Percentiles rank a stretch among this genome's conserved stretches.
Conservation (phyloP, 108 stramenopile species). For the Pseudonitzschia delicatissima region DNA sequence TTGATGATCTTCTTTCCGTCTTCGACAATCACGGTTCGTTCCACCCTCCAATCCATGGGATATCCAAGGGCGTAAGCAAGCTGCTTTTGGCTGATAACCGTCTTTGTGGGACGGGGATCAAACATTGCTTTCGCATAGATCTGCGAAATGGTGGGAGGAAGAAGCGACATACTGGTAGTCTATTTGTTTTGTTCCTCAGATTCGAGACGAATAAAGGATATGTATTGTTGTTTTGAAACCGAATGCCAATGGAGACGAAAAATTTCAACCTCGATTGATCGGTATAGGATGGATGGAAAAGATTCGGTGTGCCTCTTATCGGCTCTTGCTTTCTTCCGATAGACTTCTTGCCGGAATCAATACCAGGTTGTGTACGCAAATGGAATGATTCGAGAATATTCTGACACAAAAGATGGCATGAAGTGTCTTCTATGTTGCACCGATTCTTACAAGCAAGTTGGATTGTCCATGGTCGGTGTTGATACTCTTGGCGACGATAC, state of each 20-base stretch:
- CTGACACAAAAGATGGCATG: too few species aligned
- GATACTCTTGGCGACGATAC: too few species aligned
- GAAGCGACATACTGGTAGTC: background rate
- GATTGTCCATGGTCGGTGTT: too few species aligned
- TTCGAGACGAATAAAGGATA: background rate
- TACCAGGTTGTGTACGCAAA: too few species aligned
- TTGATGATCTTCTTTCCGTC: conserved; percentile 27
- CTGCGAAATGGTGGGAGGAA: conserved; percentile 27
- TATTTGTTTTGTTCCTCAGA: background rate
- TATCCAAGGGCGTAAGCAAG: conserved; percentile 82
- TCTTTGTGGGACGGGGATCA: conserved; percentile 44
- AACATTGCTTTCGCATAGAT: conserved; percentile 36
- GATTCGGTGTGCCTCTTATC: too few species aligned
- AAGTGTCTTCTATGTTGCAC: too few species aligned
- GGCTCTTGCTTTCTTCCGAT: too few species aligned
- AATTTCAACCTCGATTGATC: too few species aligned
- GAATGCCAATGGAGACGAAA: background rate
- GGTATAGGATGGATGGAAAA: too few species aligned
- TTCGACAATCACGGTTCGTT: conserved; percentile 38
- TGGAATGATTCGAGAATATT: too few species aligned
- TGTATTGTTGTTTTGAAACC: background rate
- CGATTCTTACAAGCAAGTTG: too few species aligned
- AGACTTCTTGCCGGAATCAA: too few species aligned
- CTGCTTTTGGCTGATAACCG: conserved; percentile 29
- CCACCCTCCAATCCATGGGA: conserved; percentile 76